Base-by-base conservation (phyloP, 106 monocot genomes). In the Platanthera zijinensis region DNA sequence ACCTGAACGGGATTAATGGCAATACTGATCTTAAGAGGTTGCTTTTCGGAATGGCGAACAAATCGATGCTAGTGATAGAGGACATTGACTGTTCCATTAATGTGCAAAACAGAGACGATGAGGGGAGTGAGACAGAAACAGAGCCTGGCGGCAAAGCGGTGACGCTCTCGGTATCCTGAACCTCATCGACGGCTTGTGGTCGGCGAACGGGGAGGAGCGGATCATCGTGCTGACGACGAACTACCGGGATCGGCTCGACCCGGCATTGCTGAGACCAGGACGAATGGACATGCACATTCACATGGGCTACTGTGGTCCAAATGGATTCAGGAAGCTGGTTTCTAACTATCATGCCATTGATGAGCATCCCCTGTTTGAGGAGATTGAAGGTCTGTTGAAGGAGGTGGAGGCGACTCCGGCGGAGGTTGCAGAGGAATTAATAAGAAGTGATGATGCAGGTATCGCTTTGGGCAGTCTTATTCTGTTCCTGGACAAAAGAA, bases 261-360 rank as follows among this genome's bases (percentile, higher is more conserved):
- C 83, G 11, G 78, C 83, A 0, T 52, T 83, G 74, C 49, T 83
- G 12, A 50, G 80, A 22, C 80, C 84, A 1, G 80, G 84, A 2
- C 8, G 84, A 64, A 80, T 84, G 84, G 84, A 84, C 14, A 57
- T 80, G 73, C 80, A 84, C 56, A 74, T 84, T 50, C 67, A 84
- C 28, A 77, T 84, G 77, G 45, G 72, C 7, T 77, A 77, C 48
- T 80, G 80, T 30, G 53, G 76, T 8, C 21, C 52, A 9, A 19
- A 52, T 3, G 53, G 71, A 5, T 76, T 84, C 45, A 69, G 76
- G 19, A 13, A 57, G 49, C 32, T 84, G 80, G 80, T 72, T 54
- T 71, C 63, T 7, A 84, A 80, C 8, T 84, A 84, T 52, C 80
- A 78, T 74, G 15, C 6, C 7, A 45, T 83, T 18, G 53, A 74